Base-by-base conservation (phyloP, 2,329 filamentous ascomycete species). In the Metarhizium guizhouense region DNA sequence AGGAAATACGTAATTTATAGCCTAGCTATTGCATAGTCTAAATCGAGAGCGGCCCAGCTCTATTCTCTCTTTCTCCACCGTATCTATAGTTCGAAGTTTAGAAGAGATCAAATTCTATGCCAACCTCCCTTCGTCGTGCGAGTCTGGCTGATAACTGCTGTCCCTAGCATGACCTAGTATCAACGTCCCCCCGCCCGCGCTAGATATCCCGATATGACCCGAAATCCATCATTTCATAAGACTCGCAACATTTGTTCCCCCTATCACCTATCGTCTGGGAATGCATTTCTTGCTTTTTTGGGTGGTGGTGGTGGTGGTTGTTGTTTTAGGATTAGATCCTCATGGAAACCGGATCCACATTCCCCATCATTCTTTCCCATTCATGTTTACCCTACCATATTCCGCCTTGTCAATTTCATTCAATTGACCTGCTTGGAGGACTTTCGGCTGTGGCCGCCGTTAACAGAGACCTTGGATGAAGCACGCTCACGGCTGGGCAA, bases 401-500 rank as follows among this genome's bases (percentile, higher is more conserved):
- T 18, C 18, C n/a, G n/a, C 18, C 6, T 11, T 8, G 2, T 25
- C 25, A 25, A 25, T 25, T 25, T 45, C 3, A 34, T 42, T 58
- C 68, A 70, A 55, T 71, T 68, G 54, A 65, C 63, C 58, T 62
- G 63, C 64, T 70, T 68, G 48, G 70, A 68, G 38, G 66, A 61
- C 54, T 70, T 69, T 56, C 66, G 62, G 56, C 64, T 63, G 62
- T 68, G 67, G n/a, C 60, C 58, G 25, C 57, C 59, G 57, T 60
- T 66, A 47, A 66, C 62, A 45, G 64, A 64, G 13, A 62, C 65
- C 63, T 71, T 68, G 49, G 66, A 71, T 38, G 65, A 56, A 38
- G 54, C 56, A 25, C 61, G 58, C 56, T 70, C 62, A 40, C 70
- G 72, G 45, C 65, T 68, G 38, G 76, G 75, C 32, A 78, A 62